Conservation (phyloP, 2,329 filamentous ascomycete genomes). For the Westerdykella ornata region DNA sequence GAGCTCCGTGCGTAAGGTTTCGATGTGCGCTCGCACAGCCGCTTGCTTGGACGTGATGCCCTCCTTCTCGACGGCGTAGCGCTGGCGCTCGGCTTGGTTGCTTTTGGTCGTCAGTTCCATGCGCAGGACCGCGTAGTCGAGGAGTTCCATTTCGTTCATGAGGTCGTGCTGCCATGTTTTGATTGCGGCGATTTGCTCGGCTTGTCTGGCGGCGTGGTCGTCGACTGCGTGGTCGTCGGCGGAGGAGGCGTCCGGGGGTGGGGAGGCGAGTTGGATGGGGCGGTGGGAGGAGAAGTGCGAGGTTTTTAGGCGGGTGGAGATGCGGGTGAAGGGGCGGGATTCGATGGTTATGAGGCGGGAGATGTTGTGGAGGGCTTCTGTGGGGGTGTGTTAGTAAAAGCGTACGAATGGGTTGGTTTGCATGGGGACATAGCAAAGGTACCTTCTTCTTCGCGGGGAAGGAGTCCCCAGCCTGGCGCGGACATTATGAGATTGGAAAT, state of each 20-base stretch:
- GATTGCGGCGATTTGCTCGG: slow-evolving; percentile 51
- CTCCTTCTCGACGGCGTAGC: slow-evolving; percentile 74
- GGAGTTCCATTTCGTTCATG: slow-evolving; percentile 78
- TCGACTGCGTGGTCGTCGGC: slow-evolving; percentile 42
- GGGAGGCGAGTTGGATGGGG: slow-evolving; percentile 55
- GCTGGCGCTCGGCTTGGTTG: slow-evolving; percentile 74
- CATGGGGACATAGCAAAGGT: slow-evolving; percentile 1
- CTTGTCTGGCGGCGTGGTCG: slow-evolving; percentile 39
- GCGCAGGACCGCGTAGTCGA: slow-evolving; percentile 78
- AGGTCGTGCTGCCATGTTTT: slow-evolving; percentile 75
- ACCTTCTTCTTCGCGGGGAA: slow-evolving; percentile 67
- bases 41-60: slow-evolving; percentile 74
- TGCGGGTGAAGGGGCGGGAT: slow-evolving; percentile 83
- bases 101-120: slow-evolving; percentile 81
- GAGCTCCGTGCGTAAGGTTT: slow-evolving; percentile 64
- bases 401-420: slow-evolving; percentile 8
- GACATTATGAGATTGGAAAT: slow-evolving; percentile 38
- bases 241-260: slow-evolving; percentile 55
- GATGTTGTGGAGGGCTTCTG: slow-evolving; percentile 73
- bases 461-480: slow-evolving; percentile 51
- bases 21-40: slow-evolving; percentile 67
- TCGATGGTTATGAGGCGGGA: slow-evolving; percentile 81
- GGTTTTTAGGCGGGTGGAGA: slow-evolving; percentile 71
- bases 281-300: slow-evolving; percentile 56
- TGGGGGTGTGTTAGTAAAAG: too few species aligned